Evolutionary conservation across 1,284 basidiomycete species (phyloP).

Genomic region (Erythrobasidium hasegawianum): DNA sequence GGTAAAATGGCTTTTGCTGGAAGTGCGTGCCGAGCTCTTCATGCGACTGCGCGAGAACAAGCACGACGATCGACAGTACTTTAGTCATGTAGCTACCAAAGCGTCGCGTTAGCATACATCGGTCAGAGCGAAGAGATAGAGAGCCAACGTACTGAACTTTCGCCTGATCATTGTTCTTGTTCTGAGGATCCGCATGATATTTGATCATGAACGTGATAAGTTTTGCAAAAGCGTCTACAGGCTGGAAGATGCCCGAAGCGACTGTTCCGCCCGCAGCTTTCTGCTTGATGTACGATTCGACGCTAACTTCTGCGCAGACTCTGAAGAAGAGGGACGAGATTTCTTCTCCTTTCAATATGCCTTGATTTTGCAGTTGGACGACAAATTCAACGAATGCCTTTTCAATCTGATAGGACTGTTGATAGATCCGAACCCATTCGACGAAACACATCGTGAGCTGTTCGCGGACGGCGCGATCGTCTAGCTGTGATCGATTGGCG

Average conservation of each 20-base stretch:
- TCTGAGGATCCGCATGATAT: slow-evolving; percentile 87
- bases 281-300: slow-evolving; percentile 85
- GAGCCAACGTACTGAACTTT: slow-evolving; percentile 68
- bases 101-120: too few species aligned
- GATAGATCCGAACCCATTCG: slow-evolving; percentile 93
- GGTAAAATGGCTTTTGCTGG: slow-evolving; percentile 97
- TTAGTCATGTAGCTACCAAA: slow-evolving; percentile 89
- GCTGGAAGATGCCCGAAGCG: slow-evolving; percentile 70
- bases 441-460: slow-evolving; percentile 59
- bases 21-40: slow-evolving; percentile 87
- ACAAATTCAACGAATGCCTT: slow-evolving; percentile 97
- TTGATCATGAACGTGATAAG: slow-evolving; percentile 98
- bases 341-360: slow-evolving; percentile 93
- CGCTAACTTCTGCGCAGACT: slow-evolving; percentile 91
- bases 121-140: too few species aligned
- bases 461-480: slow-evolving; percentile 50
- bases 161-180: slow-evolving; percentile 82
- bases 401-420: slow-evolving; percentile 82
- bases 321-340: slow-evolving; percentile 97
- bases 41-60: slow-evolving; percentile 90
- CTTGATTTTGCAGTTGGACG: slow-evolving; percentile 90
- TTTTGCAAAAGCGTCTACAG: slow-evolving; percentile 90
- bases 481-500: slow-evolving; percentile 39
- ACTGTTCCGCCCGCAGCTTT: slow-evolving; percentile 71
- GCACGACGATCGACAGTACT: slow-evolving; percentile 93